Conservation (phyloP, 1,284 basidiomycete genomes). For the Hymenochaete sp. region DNA sequence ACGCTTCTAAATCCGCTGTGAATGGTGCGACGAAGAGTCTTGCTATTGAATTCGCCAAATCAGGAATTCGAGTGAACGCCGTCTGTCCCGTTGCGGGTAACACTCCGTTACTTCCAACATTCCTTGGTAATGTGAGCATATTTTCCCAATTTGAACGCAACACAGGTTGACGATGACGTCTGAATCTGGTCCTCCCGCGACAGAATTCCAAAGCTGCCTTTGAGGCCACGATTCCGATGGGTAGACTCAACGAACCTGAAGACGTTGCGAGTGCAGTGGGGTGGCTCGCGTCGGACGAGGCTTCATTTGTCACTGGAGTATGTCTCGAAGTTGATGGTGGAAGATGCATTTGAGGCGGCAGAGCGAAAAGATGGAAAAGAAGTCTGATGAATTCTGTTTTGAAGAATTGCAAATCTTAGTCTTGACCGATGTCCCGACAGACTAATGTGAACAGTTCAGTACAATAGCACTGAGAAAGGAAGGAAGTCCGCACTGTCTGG, state of each 20-base stretch:
- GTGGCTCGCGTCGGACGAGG: slow-evolving; percentile 79
- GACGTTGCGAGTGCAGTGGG: slow-evolving; percentile 49
- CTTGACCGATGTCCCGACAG: too few relatives aligned
- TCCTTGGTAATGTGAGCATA: slow-evolving; percentile 12
- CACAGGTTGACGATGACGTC: too few relatives aligned
- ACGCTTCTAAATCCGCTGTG: slow-evolving; percentile 11
- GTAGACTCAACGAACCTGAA: slow-evolving; percentile 13
- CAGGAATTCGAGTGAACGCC: slow-evolving; percentile 11
- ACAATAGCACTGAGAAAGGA: too few relatives aligned
- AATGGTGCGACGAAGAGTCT: slow-evolving; percentile 12
- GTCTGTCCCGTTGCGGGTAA: slow-evolving; percentile 16
- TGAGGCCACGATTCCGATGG: slow-evolving; percentile 14
- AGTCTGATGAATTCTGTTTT: too few relatives aligned
- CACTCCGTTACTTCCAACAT: slow-evolving; percentile 13
- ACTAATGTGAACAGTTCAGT: too few relatives aligned
- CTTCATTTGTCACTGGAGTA: slow-evolving; percentile 76
- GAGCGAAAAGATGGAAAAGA: too few relatives aligned
- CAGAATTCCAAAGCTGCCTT: slow-evolving; percentile 12
- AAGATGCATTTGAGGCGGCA: slow-evolving; percentile 14
- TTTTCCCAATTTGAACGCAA: not conserved
- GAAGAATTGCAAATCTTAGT: too few relatives aligned
- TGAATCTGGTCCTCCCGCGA: not conserved
- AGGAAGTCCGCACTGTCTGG: too few relatives aligned
- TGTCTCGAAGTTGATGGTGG: slow-evolving; percentile 85
- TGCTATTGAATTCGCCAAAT: slow-evolving; percentile 8